Base-by-base conservation (phyloP, 164 flowering plant genomes). In the Dillenia suffruticosa region DNA sequence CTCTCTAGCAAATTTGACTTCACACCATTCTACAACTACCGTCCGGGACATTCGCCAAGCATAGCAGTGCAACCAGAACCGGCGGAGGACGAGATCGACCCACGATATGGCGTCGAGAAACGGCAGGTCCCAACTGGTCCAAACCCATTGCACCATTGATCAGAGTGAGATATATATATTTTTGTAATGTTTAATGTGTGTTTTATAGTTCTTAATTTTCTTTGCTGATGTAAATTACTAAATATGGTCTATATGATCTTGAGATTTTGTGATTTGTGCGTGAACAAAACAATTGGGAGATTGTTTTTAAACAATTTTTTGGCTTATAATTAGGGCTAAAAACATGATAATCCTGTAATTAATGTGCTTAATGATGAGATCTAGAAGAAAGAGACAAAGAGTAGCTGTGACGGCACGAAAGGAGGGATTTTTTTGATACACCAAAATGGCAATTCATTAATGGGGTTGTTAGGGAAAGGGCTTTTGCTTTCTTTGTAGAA, bases 121-220 rank as follows among this genome's bases (percentile, higher is more conserved):
- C 77, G 84, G 1, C 72, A 71, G 4, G 86, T 82, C 12, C 86
- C 86, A 1, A 73, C 79, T 12, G 86, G 86, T 24, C 86, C 86
- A 14, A 82, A 82, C 67, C 86, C 86, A 12, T 70, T 75, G 65
- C 78, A 76, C 64, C 74, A 76, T 59, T 76, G 71, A 74, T 49
- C 44, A 49, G 7, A n/a, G n/a, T 53, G 12, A 46, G 12, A 63
- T 17, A n/a, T 15, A 4, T 5, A 0, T 7, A 19, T 19, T 32
- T 4, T 26, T 32, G 5, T 32, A 32, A 32, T 32, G 40, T 32
- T 32, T 32, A 12, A 12, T 8, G 17, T 32, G 26, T 12, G 17
- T 26, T 65, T 26, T 54, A 54, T 44, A 12, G 45, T 44, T 12
- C 3, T 14, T 7, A 58, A 44, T 58, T 43, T 32, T 32, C 7